Evolutionary conservation across 176 grass and related monocot species (phyloP).

Genomic region (Triticum turgidum): DNA sequence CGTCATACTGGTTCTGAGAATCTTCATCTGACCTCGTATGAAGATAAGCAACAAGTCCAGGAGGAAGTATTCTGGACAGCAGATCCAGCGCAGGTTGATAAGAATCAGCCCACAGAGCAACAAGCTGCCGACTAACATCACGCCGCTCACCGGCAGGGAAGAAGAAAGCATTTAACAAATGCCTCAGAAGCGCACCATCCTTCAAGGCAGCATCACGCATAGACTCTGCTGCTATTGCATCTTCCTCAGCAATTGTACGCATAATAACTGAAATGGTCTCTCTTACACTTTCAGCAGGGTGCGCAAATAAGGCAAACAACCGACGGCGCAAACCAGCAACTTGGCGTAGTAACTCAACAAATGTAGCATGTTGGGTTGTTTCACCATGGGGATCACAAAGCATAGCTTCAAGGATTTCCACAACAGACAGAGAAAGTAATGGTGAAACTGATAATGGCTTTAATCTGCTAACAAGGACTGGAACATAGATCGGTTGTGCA

Average conservation of each 20-base stretch:
- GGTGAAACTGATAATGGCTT: slow-evolving; percentile 87
- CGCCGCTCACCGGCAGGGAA: slow-evolving; percentile 75
- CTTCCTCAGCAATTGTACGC: slow-evolving; percentile 99
- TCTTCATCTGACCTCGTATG: slow-evolving; percentile 89
- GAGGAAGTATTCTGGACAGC: slow-evolving; percentile 90
- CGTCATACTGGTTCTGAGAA: slow-evolving; percentile 85
- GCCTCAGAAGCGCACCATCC: slow-evolving; percentile 96
- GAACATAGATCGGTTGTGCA: slow-evolving; percentile 64
- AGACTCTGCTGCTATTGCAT: slow-evolving; percentile 98
- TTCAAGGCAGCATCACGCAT: slow-evolving; percentile 98
- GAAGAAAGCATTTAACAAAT: slow-evolving; percentile 96
- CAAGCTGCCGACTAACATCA: slow-evolving; percentile 96
- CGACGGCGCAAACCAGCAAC: slow-evolving; percentile 92
- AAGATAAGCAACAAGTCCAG: slow-evolving; percentile 99
- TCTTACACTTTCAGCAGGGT: slow-evolving; percentile 92
- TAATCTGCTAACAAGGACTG: slow-evolving; percentile 86
- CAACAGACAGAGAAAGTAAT: slow-evolving; percentile 74
- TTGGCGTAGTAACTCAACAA: slow-evolving; percentile 94
- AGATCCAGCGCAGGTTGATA: slow-evolving; percentile 96
- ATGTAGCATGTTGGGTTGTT: slow-evolving; percentile 98
- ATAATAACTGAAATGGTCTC: slow-evolving; percentile 98
- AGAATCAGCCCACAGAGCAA: slow-evolving; percentile 99
- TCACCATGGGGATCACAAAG: slow-evolving; percentile 98
- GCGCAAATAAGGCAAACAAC: slow-evolving; percentile 96
- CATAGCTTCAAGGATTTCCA: slow-evolving; percentile 99